These are phyloP conservation scores for Speleostelium caveatum DNA, from an alignment of 78 protist species.

Conservation along the genomic window DNA sequence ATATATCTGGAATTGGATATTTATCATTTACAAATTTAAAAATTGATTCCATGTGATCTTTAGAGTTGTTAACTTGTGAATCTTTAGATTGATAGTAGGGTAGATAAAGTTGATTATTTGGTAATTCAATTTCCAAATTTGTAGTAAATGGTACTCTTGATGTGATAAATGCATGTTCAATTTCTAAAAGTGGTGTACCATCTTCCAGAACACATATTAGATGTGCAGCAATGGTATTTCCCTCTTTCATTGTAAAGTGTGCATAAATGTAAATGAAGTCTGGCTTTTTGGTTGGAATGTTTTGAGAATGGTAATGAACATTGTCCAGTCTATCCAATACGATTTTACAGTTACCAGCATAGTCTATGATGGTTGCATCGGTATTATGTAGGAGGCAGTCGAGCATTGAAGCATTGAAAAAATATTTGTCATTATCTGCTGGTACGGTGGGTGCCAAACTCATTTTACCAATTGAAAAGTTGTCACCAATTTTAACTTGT, in stretches of 20 bases:
- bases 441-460: background rate
- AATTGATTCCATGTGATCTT: background rate
- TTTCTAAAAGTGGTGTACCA: no score
- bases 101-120: background rate
- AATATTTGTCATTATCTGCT: slow-evolving; percentile 24
- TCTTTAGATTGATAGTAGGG: background rate
- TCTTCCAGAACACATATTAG: no score
- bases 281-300: slow-evolving; percentile 17
- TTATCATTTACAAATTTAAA: no score
- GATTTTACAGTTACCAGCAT: no score
- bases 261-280: slow-evolving; percentile 3
- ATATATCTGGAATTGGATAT: background rate
- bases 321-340: slow-evolving; percentile 63
- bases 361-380: no score
- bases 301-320: slow-evolving; percentile 12
- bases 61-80: background rate
- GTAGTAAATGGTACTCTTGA: background rate
- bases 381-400: slow-evolving; percentile 57
- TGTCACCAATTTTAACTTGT: slow-evolving; percentile 2
- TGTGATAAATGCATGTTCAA: background rate
- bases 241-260: slow-evolving; percentile 12
- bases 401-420: slow-evolving; percentile 54
- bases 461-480: slow-evolving; percentile 4
- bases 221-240: no score
- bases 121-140: no score